Percentiles rank a stretch among this genome's conserved stretches.
phyloP scores from a whole-genome alignment of 768 basidiomycete genomes.

The Phylloporus arenicola region DNA sequence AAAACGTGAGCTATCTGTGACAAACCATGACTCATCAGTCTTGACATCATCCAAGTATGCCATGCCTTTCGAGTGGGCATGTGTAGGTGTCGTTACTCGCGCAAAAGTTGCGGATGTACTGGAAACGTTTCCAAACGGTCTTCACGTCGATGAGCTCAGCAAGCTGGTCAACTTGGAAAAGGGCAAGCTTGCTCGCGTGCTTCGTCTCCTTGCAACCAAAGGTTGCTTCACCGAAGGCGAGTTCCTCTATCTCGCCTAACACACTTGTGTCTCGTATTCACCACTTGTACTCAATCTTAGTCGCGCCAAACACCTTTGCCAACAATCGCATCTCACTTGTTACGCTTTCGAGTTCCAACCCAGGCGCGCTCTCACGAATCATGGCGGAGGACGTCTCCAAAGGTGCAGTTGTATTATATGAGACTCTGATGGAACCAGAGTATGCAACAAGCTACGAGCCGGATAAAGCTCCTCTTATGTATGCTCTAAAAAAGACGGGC shows the following conservation, averaged over 20 bases:
- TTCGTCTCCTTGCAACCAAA: conserved; percentile 28
- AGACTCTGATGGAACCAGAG: conserved; percentile 21
- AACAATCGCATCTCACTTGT: conserved; percentile 33
- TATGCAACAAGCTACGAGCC: conserved; percentile 22
- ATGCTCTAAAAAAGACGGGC: conserved; percentile 15
- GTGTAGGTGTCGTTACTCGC: conserved; percentile 20
- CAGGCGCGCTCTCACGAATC: conserved; percentile 7
- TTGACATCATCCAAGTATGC: conserved; percentile 8
- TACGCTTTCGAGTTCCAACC: conserved; percentile 11
- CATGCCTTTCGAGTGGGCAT: conserved; percentile 24
- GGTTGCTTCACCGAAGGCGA: conserved; percentile 30
- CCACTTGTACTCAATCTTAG: conserved; percentile 5
- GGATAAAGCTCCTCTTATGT: conserved; percentile 17
- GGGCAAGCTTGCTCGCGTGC: conserved; percentile 26
- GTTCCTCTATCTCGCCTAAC: not conserved
- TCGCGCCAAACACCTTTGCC: conserved; percentile 25
- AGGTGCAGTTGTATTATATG: conserved; percentile 18
- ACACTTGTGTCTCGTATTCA: not conserved
- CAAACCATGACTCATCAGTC: not conserved
- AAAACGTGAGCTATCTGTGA: conserved; percentile 14
- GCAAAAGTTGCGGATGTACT: conserved; percentile 27
- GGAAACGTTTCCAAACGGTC: conserved; percentile 22
- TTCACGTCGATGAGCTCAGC: conserved; percentile 25
- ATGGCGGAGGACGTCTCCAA: conserved; percentile 8
- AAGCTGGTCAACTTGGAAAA: conserved; percentile 20